Percentiles rank a stretch among this genome's conserved stretches.
Conservation (phyloP, 2,329 filamentous ascomycete species). For the Talaromyces pinophilus region DNA sequence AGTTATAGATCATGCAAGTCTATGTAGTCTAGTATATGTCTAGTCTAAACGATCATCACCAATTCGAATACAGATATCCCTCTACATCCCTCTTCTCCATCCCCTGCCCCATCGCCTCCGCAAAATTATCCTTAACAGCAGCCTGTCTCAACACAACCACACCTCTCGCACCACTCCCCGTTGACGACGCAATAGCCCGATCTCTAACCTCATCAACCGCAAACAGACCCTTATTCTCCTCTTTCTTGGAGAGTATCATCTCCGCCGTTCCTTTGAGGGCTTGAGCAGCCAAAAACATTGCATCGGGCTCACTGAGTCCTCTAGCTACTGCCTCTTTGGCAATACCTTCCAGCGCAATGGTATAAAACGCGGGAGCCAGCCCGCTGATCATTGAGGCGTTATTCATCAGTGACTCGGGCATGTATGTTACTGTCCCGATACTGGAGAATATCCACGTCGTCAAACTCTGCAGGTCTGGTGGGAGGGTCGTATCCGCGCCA, state of each 20-base stretch:
- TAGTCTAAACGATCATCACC: slow-evolving; percentile 7
- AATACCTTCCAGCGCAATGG: slow-evolving; percentile 21
- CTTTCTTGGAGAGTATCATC: slow-evolving; percentile 18
- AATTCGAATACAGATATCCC: slow-evolving; percentile 21
- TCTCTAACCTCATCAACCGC: slow-evolving; percentile 21
- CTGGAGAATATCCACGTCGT: slow-evolving; percentile 23
- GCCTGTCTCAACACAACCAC: slow-evolving; percentile 13
- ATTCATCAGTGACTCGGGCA: slow-evolving; percentile 17
- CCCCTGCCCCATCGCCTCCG: slow-evolving; percentile 21
- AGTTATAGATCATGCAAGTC: not conserved
- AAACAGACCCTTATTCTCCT: slow-evolving; percentile 21
- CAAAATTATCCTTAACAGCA: slow-evolving; percentile 17
- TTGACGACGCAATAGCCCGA: slow-evolving; percentile 16
- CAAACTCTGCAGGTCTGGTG: slow-evolving; percentile 17
- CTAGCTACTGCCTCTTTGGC: slow-evolving; percentile 19
- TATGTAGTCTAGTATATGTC: not conserved
- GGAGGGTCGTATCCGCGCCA: slow-evolving; percentile 14
- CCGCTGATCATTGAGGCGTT: slow-evolving; percentile 17
- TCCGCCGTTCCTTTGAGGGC: slow-evolving; percentile 22
- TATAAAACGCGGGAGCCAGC: slow-evolving; percentile 21
- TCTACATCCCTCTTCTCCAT: slow-evolving; percentile 21
- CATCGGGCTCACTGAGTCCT: slow-evolving; percentile 20
- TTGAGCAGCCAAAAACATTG: slow-evolving; percentile 21
- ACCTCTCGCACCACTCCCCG: slow-evolving; percentile 20
- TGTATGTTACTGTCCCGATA: slow-evolving; percentile 20